Conservation (phyloP, 305 asterid species). For the Nicotiana rustica region DNA sequence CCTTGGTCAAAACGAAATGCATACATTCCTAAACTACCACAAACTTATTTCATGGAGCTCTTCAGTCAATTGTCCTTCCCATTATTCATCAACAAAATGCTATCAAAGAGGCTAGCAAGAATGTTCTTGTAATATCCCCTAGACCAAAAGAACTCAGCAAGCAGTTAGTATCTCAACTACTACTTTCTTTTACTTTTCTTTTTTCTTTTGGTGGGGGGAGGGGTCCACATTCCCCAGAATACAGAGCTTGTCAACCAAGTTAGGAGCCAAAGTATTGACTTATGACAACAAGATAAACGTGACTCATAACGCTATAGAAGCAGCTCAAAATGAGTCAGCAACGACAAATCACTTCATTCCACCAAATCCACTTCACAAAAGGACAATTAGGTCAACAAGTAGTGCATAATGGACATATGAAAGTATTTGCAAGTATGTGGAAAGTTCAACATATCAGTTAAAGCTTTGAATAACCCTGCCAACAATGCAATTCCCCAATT, state of each 20-base stretch:
- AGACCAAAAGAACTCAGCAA: neutral
- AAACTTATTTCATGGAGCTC: neutral
- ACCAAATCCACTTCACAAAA: neutral
- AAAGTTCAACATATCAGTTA: neutral
- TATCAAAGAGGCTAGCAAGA: neutral
- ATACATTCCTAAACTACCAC: neutral
- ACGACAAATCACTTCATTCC: conserved; percentile 12
- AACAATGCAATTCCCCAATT: neutral
- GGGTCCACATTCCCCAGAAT: neutral
- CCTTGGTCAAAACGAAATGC: neutral
- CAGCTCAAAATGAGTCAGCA: neutral
- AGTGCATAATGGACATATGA: neutral
- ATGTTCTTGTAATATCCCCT: neutral
- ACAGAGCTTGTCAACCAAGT: neutral
- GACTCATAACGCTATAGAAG: neutral
- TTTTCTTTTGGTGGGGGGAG: neutral
- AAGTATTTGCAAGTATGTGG: neutral
- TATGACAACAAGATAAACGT: conserved; percentile 1
- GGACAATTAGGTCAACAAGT: neutral
- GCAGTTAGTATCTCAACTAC: neutral
- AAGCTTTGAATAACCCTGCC: neutral
- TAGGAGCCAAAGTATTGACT: neutral
- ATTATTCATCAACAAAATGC: neutral
- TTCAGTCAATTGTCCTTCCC: neutral
- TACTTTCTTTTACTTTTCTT: no score